These are phyloP conservation scores for Penicillium flavigenum DNA, from an alignment of 495 filamentous ascomycete species.

Conservation along the genomic window DNA sequence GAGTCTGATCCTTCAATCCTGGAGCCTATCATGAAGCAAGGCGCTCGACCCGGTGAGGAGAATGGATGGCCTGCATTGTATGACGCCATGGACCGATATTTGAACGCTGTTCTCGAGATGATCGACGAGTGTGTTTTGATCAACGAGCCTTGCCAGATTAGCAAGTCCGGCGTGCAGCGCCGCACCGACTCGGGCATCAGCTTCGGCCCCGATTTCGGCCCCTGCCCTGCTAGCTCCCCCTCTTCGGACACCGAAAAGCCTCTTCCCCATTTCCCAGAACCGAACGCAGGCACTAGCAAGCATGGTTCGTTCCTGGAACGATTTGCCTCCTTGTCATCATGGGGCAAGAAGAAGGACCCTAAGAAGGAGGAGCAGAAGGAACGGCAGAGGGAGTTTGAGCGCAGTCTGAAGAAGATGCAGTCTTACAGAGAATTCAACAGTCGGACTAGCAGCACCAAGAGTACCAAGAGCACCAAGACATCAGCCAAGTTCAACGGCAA, in stretches of 20 bases:
- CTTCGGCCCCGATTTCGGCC: constrained; percentile 52
- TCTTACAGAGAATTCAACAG: constrained; percentile 29
- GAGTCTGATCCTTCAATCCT: constrained; percentile 61
- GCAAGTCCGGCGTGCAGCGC: constrained; percentile 28
- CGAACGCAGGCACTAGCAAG: constrained; percentile 29
- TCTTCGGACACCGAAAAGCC: constrained; percentile 41
- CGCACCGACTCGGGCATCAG: constrained; percentile 61
- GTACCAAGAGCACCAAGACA: constrained; percentile 17
- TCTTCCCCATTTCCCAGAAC: constrained; percentile 41
- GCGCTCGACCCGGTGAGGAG: constrained; percentile 47
- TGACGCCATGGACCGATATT: constrained; percentile 59
- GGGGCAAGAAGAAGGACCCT: constrained; percentile 23
- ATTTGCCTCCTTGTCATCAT: constrained; percentile 34
- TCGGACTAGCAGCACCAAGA: constrained; percentile 32
- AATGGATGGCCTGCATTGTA: constrained; percentile 59
- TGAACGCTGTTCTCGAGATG: constrained; percentile 56
- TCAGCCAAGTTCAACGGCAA: constrained; percentile 27
- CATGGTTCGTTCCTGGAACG: constrained; percentile 56
- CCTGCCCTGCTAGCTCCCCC: constrained; percentile 9
- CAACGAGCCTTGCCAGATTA: constrained; percentile 47
- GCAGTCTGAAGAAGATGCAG: constrained; percentile 51
- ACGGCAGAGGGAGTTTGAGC: constrained; percentile 13
- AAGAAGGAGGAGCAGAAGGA: constrained; percentile 28
- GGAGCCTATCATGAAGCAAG: constrained; percentile 54
- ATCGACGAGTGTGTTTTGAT: constrained; percentile 60